Percentiles rank a stretch among this genome's conserved stretches.
Evolutionary conservation across 768 basidiomycete species (phyloP).

Genomic region (Suillus plorans): DNA sequence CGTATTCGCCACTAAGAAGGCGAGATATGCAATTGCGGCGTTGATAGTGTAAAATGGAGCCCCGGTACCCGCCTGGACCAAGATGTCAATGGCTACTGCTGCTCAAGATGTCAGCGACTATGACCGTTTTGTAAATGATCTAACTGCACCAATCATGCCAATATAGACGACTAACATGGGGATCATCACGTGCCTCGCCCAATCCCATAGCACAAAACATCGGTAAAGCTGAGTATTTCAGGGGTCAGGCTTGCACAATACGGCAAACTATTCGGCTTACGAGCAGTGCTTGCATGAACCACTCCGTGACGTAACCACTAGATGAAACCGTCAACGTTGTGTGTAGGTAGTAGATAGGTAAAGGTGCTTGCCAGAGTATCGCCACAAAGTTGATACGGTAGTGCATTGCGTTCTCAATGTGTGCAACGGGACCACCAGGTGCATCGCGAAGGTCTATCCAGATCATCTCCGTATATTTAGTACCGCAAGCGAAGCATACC

Average conservation of each 20-base stretch:
- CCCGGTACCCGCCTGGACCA: background rate
- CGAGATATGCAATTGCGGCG: background rate
- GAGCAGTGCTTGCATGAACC: background rate
- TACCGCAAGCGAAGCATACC: background rate
- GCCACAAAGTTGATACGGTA: background rate
- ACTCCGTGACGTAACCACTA: background rate
- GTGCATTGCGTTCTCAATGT: background rate
- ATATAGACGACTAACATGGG: background rate
- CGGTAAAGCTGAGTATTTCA: background rate
- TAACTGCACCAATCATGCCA: background rate
- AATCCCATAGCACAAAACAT: background rate
- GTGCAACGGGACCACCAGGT: background rate
- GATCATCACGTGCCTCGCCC: background rate
- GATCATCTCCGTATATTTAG: background rate
- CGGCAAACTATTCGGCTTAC: background rate
- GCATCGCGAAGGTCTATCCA: background rate
- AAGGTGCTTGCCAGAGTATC: background rate
- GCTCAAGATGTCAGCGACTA: background rate
- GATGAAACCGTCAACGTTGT: background rate
- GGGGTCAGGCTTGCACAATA: background rate
- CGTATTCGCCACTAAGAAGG: background rate
- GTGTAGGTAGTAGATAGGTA: background rate
- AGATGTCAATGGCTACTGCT: background rate
- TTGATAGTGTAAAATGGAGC: background rate
- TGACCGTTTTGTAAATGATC: background rate